Base-by-base conservation (phyloP, 2,329 filamentous ascomycete species). In the Scedosporium minutisporum region DNA sequence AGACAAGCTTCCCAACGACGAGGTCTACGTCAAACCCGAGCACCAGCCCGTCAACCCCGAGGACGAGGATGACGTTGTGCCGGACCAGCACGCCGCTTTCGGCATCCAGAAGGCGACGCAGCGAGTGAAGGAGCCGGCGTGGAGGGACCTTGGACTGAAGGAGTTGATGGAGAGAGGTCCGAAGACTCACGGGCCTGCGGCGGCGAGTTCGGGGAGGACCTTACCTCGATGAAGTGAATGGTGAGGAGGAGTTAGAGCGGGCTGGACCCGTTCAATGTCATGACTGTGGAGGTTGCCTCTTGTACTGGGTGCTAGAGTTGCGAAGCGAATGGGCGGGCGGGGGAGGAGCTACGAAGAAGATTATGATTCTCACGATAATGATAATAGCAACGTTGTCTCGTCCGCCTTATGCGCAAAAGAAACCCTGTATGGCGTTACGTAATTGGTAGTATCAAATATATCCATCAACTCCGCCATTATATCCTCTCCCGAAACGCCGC, bases 11-110 rank as follows among this genome's bases (percentile, higher is more conserved):
- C 86, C 87, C n/a, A 78, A 82, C 65, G 90, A 95, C 75, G 89
- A 93, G 63, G 90, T 95, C 71, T 89, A 90, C 73, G 88, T 96
- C n/a, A 85, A 88, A 41, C 85, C 86, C 6, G 85, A 91, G 65
- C 85, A 92, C 71, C 89, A 91, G 72, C 91, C 90, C 48, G 81
- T 92, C 70, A 93, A 95, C 72, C 90, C 91, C 0, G 90, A 95
- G 74, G 90, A 95, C 72, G 90, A 95, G 75, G 91, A 95, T 71
- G 90, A 95, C 70, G 88, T 95, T 3, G 90, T 95, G 4, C 90
- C 91, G 0, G 90, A 95, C 73, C 90, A 95, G 76, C 90, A 95
- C 71, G 90, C 90, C 12, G 91, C 90, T 0, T 95, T 95, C 72
- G 91, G 90, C 46, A 95, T 96, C 69, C 86, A 90, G 73, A 84